These are phyloP conservation scores for Xylaria sp. DNA, from an alignment of 2,329 filamentous ascomycete genomes.

Conservation along the genomic window DNA sequence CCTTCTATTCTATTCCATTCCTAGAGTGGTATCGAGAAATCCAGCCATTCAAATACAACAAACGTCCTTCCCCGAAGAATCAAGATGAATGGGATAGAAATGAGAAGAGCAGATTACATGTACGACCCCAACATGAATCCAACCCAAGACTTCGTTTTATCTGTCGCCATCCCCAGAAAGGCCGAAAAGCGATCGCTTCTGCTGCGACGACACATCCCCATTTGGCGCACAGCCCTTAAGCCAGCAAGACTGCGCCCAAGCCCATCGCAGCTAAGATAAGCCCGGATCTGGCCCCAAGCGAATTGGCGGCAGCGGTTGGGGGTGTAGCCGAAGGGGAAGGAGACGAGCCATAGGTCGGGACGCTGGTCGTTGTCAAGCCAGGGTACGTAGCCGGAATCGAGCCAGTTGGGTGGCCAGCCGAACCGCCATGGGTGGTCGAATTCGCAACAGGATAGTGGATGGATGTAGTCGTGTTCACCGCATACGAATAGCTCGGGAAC, in stretches of 20 bases:
- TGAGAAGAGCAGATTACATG: background rate
- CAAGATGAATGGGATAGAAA: conserved; percentile 22
- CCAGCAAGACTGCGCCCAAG: conserved; percentile 37
- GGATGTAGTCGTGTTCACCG: conserved; percentile 22
- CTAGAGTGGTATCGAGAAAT: conserved; percentile 24
- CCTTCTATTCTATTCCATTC: conserved; percentile 18
- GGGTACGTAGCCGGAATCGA: conserved; percentile 28
- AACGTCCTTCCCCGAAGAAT: conserved; percentile 30
- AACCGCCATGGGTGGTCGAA: conserved; percentile 31
- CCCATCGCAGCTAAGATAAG: conserved; percentile 37
- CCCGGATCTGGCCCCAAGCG: conserved; percentile 35
- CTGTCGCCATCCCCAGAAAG: background rate
- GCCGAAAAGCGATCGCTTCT: background rate
- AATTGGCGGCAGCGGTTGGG: conserved; percentile 33
- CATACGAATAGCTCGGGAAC: conserved; percentile 28
- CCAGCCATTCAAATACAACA: conserved; percentile 20
- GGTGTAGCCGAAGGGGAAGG: conserved; percentile 22
- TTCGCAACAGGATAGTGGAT: conserved; percentile 33
- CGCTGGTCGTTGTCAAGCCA: conserved; percentile 24
- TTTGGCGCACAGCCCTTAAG: conserved; percentile 22
- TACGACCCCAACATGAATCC: background rate
- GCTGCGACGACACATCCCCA: background rate
- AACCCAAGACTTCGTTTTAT: background rate
- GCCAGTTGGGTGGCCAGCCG: conserved; percentile 35
- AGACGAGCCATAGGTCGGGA: conserved; percentile 22